Conservation (phyloP, 2,329 filamentous ascomycete species). For the Tolypocladium endophyticum region DNA sequence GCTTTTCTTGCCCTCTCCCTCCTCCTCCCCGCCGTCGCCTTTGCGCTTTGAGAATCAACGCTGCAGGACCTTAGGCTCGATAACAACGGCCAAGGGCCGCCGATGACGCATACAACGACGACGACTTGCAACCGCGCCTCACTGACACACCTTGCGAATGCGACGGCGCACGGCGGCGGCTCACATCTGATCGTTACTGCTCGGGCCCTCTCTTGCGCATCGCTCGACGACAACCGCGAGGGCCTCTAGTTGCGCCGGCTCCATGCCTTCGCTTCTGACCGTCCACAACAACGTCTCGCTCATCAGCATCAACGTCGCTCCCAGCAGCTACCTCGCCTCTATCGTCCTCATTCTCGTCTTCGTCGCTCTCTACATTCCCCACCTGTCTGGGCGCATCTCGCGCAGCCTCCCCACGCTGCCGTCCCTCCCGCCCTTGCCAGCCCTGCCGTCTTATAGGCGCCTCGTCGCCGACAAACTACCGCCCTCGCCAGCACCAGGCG, state of each 20-base stretch:
- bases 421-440: background rate
- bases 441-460: conserved; percentile 6
- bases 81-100: background rate
- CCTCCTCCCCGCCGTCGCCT: background rate
- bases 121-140: background rate
- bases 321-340: conserved; percentile 45
- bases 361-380: conserved; percentile 35
- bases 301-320: conserved; percentile 47
- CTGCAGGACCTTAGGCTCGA: background rate
- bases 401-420: conserved; percentile 22
- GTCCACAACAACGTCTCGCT: conserved; percentile 53
- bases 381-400: conserved; percentile 22
- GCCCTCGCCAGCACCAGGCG: conserved; percentile 11
- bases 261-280: conserved; percentile 49
- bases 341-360: conserved; percentile 40
- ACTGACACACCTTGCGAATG: background rate
- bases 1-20: background rate
- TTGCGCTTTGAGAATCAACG: background rate
- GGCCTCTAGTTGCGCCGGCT: conserved; percentile 10
- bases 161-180: background rate
- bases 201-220: background rate
- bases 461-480: conserved; percentile 14
- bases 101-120: background rate
- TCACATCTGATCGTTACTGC: background rate
- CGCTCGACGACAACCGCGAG: background rate